Evolutionary conservation across 257 asterid species (phyloP).

Genomic region (Gentiana straminea): DNA sequence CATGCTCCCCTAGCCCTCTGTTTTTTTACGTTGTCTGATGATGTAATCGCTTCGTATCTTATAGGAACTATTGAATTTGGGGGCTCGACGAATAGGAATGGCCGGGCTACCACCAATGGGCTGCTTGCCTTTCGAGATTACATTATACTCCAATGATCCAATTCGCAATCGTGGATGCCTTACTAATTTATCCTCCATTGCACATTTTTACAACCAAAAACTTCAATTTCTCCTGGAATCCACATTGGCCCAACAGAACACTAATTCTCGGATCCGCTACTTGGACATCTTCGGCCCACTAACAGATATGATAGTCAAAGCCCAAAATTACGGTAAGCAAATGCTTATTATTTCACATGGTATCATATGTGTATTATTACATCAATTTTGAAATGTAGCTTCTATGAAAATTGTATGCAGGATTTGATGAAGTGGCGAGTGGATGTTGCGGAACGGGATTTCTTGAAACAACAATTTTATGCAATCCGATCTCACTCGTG

Average conservation of each 20-base stretch:
- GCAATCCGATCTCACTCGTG: conserved; percentile 34
- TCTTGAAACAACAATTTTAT: conserved; percentile 40
- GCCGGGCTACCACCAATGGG: conserved; percentile 76
- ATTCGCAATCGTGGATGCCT: conserved; percentile 33
- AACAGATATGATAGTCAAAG: conserved; percentile 24
- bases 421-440: conserved; percentile 36
- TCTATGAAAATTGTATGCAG: conserved; percentile 13
- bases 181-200: conserved; percentile 21
- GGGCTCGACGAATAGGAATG: conserved; percentile 58
- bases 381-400: no score
- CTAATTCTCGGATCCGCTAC: conserved; percentile 34
- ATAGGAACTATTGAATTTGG: conserved; percentile 43
- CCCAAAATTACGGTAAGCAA: conserved; percentile 36
- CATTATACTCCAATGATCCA: conserved; percentile 22
- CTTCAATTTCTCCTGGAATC: conserved; percentile 30
- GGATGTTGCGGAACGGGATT: conserved; percentile 85
- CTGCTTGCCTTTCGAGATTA: conserved; percentile 57
- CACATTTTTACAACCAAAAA: conserved; percentile 37
- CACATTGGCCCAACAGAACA: conserved; percentile 8
- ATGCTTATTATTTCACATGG: no score
- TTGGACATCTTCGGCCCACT: conserved; percentile 31
- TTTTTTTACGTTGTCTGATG: no score
- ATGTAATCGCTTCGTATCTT: not conserved
- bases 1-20: no score
- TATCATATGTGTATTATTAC: no score